Percentiles rank a stretch among this genome's conserved stretches.
Evolutionary conservation across 805 yeast species (phyloP).

Genomic region (Yarrowia bubula): DNA sequence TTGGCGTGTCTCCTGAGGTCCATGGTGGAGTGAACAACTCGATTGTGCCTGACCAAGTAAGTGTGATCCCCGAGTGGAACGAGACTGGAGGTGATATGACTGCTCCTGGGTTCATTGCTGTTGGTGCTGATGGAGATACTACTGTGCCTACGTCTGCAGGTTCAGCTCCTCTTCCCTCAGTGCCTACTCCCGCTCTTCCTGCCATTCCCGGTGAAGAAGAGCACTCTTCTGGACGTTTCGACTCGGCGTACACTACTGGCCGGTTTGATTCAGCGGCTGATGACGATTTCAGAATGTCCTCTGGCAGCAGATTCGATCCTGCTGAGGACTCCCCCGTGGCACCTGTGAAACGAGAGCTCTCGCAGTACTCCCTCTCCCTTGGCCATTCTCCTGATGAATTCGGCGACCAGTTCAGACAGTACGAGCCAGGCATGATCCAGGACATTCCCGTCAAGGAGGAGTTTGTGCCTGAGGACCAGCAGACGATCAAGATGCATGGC

Average conservation of each 20-base stretch:
- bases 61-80: slow-evolving; percentile 11
- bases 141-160: background rate
- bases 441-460: slow-evolving; percentile 23
- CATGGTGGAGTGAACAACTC: background rate
- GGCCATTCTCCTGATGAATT: slow-evolving; percentile 6
- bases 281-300: background rate
- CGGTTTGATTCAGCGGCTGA: slow-evolving; percentile 11
- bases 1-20: background rate
- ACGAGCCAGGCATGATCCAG: background rate
- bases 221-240: background rate
- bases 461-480: slow-evolving; percentile 15
- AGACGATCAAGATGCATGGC: slow-evolving; percentile 24
- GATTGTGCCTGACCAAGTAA: slow-evolving; percentile 23
- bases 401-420: slow-evolving; percentile 20
- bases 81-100: background rate
- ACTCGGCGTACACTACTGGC: slow-evolving; percentile 9
- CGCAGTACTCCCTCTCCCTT: background rate
- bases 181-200: slow-evolving; percentile 11
- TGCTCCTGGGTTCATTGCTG: background rate
- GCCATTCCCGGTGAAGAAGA: background rate
- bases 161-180: background rate
- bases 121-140: background rate
- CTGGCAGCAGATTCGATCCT: no score
- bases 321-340: no score
- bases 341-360: background rate